These are phyloP conservation scores for Colletotrichum noveboracense DNA, from an alignment of 2,329 filamentous ascomycete species.

Conservation along the genomic window DNA sequence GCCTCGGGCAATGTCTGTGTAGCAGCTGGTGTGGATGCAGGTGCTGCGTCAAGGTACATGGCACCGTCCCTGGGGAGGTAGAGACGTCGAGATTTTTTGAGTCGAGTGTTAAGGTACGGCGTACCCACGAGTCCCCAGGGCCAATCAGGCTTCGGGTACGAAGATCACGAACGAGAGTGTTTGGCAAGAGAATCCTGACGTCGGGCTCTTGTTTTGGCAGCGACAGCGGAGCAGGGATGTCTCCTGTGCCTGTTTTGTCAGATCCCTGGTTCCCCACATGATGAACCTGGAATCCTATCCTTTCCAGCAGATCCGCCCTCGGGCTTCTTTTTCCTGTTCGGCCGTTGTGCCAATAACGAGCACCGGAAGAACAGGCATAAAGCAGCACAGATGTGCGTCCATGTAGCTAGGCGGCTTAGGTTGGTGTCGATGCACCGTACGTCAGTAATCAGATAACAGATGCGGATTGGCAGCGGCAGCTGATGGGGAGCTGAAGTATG, in stretches of 20 bases:
- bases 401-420: background rate
- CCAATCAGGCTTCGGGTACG: constrained; percentile 28
- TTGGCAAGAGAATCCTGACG: constrained; percentile 33
- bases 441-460: constrained; percentile 5
- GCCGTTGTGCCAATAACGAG: constrained; percentile 9
- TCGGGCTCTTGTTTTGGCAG: constrained; percentile 29
- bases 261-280: constrained; percentile 28
- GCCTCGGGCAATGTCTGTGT: constrained; percentile 20
- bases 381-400: constrained; percentile 6
- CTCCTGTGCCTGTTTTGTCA: constrained; percentile 29
- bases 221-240: constrained; percentile 22
- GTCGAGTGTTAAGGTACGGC: background rate
- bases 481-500: background rate
- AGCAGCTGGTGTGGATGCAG: constrained; percentile 17
- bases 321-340: constrained; percentile 5
- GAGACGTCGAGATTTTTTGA: constrained; percentile 11
- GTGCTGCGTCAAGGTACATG: background rate
- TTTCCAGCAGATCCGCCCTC: constrained; percentile 27
- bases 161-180: constrained; percentile 37
- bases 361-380: constrained; percentile 13
- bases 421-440: background rate
- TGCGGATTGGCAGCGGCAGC: background rate
- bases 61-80: background rate
- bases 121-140: constrained; percentile 22
- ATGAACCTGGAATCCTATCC: constrained; percentile 23